A percentile compares a stretch with the other conserved stretches of the same genome.
These are phyloP conservation scores for Cutaneotrichosporon mucoides DNA, from an alignment of 1,284 basidiomycete species.

Conservation along the genomic window DNA sequence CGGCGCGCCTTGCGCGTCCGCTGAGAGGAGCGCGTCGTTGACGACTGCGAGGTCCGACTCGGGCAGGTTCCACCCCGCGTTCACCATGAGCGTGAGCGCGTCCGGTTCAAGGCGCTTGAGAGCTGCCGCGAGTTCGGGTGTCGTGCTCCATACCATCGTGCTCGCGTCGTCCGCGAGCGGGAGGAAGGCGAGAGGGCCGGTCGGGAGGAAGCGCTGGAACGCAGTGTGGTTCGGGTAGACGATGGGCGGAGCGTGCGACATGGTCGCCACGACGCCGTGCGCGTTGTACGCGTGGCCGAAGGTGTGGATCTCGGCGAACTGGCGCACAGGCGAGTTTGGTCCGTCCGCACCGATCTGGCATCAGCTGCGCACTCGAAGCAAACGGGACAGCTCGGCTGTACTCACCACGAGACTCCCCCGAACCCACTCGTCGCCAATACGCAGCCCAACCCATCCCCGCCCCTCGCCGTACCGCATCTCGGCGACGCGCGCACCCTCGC, in stretches of 20 bases:
- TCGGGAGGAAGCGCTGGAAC: conserved; percentile 92
- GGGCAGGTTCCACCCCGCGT: conserved; percentile 85
- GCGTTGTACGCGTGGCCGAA: conserved; percentile 91
- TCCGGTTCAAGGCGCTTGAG: conserved; percentile 65
- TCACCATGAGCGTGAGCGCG: conserved; percentile 72
- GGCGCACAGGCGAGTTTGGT: conserved; percentile 85
- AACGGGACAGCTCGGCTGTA: neutral
- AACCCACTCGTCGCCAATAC: conserved; percentile 43
- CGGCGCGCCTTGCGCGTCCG: conserved; percentile 33
- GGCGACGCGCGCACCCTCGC: conserved; percentile 35
- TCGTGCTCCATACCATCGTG: conserved; percentile 94
- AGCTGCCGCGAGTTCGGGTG: conserved; percentile 68
- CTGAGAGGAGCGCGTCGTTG: conserved; percentile 58
- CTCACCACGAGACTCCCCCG: conserved; percentile 37
- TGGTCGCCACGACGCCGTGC: conserved; percentile 85
- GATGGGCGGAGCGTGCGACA: conserved; percentile 60
- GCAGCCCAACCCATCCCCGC: conserved; percentile 43
- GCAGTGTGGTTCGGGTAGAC: conserved; percentile 68
- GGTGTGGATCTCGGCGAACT: conserved; percentile 78
- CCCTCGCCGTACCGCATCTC: conserved; percentile 43
- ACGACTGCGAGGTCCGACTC: conserved; percentile 69
- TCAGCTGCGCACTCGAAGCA: neutral
- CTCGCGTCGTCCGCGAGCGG: conserved; percentile 69
- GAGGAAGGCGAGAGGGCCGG: conserved; percentile 92
- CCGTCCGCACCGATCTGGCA: conserved; percentile 82